Evolutionary conservation across 2,329 filamentous ascomycete genomes (phyloP).

Genomic region (Fusarium sarcochroum): DNA sequence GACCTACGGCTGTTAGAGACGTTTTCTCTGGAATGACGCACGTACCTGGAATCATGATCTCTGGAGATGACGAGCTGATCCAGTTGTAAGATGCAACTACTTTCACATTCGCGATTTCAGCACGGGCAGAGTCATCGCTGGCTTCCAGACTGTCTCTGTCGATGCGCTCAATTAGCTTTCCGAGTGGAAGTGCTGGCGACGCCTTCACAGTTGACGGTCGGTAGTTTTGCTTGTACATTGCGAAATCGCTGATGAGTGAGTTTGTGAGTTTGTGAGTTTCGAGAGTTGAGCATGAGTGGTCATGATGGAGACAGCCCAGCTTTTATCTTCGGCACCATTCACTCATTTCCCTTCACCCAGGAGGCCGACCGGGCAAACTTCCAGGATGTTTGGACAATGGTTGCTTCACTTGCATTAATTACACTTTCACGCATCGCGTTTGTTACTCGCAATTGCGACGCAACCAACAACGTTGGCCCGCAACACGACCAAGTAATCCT

Average conservation of each 20-base stretch:
- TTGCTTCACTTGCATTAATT: constrained; percentile 22
- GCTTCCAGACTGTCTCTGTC: constrained; percentile 16
- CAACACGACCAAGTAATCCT: background rate
- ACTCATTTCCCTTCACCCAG: background rate
- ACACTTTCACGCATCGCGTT: constrained; percentile 25
- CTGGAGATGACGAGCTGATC: constrained; percentile 57
- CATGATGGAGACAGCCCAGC: background rate
- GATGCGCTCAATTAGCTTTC: constrained; percentile 43
- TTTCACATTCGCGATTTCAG: constrained; percentile 54
- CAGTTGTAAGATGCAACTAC: constrained; percentile 66
- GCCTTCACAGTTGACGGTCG: background rate
- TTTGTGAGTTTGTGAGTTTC: background rate
- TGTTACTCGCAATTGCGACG: constrained; percentile 8
- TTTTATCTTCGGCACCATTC: constrained; percentile 16
- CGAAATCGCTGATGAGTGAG: background rate
- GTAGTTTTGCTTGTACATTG: constrained; percentile 8
- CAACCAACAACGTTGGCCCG: constrained; percentile 17
- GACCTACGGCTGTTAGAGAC: constrained; percentile 31
- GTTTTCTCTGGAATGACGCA: fast-evolving
- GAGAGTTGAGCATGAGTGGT: background rate
- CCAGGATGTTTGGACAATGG: background rate
- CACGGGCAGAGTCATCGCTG: background rate
- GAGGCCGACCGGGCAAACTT: constrained; percentile 6
- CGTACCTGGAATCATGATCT: constrained; percentile 61
- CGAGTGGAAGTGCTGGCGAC: constrained; percentile 40